These are phyloP conservation scores for Nyctanthes arbortristis DNA, from an alignment of 257 asterid species.

Conservation along the genomic window DNA sequence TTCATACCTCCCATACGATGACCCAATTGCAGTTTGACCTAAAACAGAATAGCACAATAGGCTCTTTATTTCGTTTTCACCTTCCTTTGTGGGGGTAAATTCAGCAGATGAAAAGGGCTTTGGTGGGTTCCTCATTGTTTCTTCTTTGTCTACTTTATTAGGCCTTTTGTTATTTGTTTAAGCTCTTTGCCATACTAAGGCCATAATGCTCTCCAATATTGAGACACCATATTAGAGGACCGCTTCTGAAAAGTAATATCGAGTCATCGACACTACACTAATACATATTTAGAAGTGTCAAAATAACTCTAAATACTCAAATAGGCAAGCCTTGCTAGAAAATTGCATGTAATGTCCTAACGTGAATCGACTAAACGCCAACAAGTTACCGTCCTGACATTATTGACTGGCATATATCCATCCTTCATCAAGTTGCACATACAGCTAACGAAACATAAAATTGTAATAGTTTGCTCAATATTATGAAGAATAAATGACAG, in stretches of 20 bases:
- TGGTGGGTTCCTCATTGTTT: constrained; percentile 27
- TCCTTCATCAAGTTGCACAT: too few relatives aligned
- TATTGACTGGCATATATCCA: too few relatives aligned
- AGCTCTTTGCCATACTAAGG: constrained; percentile 6
- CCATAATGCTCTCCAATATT: constrained; percentile 15
- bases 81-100: constrained; percentile 27
- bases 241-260: too few relatives aligned
- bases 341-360: too few relatives aligned
- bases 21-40: constrained; percentile 27
- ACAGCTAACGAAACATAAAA: background rate
- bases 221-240: background rate
- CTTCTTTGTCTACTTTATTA: constrained; percentile 27
- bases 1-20: constrained; percentile 26
- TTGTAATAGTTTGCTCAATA: background rate
- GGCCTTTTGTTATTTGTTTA: background rate
- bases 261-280: too few relatives aligned
- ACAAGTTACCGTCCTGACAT: too few relatives aligned
- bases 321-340: too few relatives aligned
- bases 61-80: constrained; percentile 23
- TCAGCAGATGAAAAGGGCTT: constrained; percentile 17
- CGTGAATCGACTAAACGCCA: too few relatives aligned
- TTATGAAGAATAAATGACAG: background rate
- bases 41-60: constrained; percentile 15
- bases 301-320: too few relatives aligned
- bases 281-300: too few relatives aligned